Base-by-base conservation (phyloP, 257 asterid species). In the Perilla frutescens region DNA sequence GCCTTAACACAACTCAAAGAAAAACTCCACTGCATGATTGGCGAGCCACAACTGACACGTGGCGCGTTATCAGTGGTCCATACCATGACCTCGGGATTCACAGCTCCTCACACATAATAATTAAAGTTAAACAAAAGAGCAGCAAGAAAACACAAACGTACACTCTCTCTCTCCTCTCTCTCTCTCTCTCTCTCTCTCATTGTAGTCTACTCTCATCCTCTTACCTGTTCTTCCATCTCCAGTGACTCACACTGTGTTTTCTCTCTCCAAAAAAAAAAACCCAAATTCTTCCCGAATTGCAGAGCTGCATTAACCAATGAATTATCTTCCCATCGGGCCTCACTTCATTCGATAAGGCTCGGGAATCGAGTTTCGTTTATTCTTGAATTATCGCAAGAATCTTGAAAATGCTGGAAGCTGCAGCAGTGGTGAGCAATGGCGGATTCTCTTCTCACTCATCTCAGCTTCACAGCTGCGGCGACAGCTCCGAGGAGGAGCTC, bases 401-500 rank as follows among this genome's bases (percentile, higher is more conserved):
- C 3, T 43, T 7, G 55, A 70, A 85, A 80, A 90, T 92, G 98
- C 82, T 87, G 70, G 87, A 89, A 72, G 73, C 84, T 20, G 82
- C 90, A 15, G 81, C 82, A 29, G 84, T 84, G 55, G 91, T 75
- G 71, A 84, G 85, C 79, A 81, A 82, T 76, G 89, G 87, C n/a
- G 87, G 87, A 26, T 80, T 78, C 54, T 86, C 86, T 3, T 31
- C 84, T 14, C 86, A 85, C 64, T 88, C 88, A 49, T 66, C 89
- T 40, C 91, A 84, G 75, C 78, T 87, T 9, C 92, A 81, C 79
- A 87, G 92, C 84, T 85, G 89, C 60, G 96, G 93, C 13, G 98
- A 93, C 29, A 89, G 98, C 50, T 86, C 95, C 62, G 98, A 92
- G 57, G 98, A 92, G 79, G 98, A 90, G 86, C 88, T 92, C 1